Evolutionary conservation across 805 yeast genomes (phyloP), one percentile per base, ranked within the genome.

Genomic region (Pichia exigua): DNA sequence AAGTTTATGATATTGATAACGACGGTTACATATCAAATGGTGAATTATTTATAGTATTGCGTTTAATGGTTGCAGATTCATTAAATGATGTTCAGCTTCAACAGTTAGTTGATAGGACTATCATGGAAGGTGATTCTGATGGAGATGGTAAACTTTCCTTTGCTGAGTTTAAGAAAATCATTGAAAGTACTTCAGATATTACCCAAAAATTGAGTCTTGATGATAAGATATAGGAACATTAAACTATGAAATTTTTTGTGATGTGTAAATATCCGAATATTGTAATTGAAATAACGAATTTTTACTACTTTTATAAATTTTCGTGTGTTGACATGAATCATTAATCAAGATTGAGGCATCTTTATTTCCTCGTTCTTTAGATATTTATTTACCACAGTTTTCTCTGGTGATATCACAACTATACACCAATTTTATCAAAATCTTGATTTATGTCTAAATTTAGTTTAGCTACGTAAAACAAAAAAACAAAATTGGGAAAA

Each of bases 11-110:
- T 65, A 89, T 94, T 56, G 99, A 94, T 68, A 77, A 89, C 51
- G 99, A 94, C 65, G 99, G 99, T 0, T 90, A 64, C 65, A 88
- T 94, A 39, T 91, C 97, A 3, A 92, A 92, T 64, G 99, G 99
- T 24, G 99, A 94, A 69, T 68, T 94, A 51, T 94, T 85, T 62
- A 75, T 92, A 42, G 98, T 94, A 42, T 73, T 94, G 71, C 87
- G 94, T 68, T 87, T 88, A 80, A 94, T 94, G 99, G 99, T 95
- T 27, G 99, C 98, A 1, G 84, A 82, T 59, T 90, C 94, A 62
- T 70, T 95, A 52, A 85, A 82, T 55, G 95, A 87, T 53, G 81
- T 80, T 27, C 96, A 94, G 62, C 75, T 94, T 51, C 99, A 94
- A 66, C 98, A 95, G 68, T 80, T 94, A 49, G 97, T 92, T n/a